Conservation (phyloP, 805 yeast genomes). For the Metschnikowia peoriensis region DNA sequence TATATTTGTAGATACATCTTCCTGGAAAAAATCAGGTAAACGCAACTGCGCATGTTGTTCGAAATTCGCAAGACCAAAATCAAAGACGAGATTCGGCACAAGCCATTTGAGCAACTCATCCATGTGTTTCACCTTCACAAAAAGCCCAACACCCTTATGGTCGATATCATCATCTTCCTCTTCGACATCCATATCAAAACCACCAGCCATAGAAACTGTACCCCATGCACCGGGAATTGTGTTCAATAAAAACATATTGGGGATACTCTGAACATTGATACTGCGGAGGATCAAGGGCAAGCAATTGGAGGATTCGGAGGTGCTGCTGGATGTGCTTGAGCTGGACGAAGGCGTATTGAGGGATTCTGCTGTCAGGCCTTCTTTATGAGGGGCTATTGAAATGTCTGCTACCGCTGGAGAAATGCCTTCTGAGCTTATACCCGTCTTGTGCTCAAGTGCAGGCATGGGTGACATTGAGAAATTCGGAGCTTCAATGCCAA, state of each 20-base stretch:
- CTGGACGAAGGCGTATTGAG: slow-evolving; percentile 2
- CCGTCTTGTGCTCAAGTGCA: not conserved
- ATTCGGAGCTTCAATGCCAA: slow-evolving; percentile 3
- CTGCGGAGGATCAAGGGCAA: slow-evolving; percentile 66
- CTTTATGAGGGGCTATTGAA: not conserved
- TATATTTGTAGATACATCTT: slow-evolving; percentile 7
- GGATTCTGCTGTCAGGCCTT: not conserved
- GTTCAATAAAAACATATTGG: slow-evolving; percentile 46
- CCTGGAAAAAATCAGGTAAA: slow-evolving; percentile 10
- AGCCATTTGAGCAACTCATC: slow-evolving; percentile 38
- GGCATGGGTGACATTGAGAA: slow-evolving; percentile 4
- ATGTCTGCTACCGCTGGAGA: not conserved
- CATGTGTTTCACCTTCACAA: slow-evolving; percentile 26
- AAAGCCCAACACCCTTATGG: slow-evolving; percentile 30
- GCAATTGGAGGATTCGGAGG: slow-evolving; percentile 52
- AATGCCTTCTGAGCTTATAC: not conserved
- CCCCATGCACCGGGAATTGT: slow-evolving; percentile 23
- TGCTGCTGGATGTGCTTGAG: slow-evolving; percentile 2
- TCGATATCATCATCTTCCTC: slow-evolving; percentile 36
- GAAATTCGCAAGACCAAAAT: slow-evolving; percentile 27
- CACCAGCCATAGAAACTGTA: slow-evolving; percentile 18
- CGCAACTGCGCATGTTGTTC: slow-evolving; percentile 15
- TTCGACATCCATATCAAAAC: slow-evolving; percentile 34
- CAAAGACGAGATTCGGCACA: slow-evolving; percentile 41
- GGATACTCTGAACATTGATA: slow-evolving; percentile 62